Percentiles rank a stretch among this genome's conserved stretches.
Evolutionary conservation across 2,329 filamentous ascomycete genomes (phyloP).

Genomic region (Ophiostoma fasciatum): DNA sequence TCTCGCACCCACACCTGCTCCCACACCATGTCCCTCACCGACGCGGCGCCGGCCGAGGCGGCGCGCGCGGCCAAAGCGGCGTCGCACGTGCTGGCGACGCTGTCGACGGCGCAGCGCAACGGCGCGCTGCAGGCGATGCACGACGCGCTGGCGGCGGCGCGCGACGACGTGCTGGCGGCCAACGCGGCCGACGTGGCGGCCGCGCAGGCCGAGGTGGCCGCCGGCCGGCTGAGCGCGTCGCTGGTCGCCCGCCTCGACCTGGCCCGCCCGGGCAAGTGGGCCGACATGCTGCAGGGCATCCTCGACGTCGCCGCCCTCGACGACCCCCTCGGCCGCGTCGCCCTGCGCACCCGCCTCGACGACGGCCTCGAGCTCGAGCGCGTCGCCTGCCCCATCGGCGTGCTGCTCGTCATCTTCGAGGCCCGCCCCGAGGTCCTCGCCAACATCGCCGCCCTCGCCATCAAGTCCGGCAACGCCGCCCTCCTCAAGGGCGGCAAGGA

Average conservation of each 20-base stretch:
- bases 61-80: conserved; percentile 66
- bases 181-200: conserved; percentile 70
- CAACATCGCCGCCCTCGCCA: conserved; percentile 88
- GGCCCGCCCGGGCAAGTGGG: conserved; percentile 76
- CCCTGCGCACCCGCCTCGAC: conserved; percentile 71
- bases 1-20: too few species aligned
- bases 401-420: conserved; percentile 97
- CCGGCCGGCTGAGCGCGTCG: conserved; percentile 64
- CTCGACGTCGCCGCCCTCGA: conserved; percentile 70
- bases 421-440: conserved; percentile 95
- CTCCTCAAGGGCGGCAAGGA: conserved; percentile 97
- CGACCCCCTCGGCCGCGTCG: conserved; percentile 81
- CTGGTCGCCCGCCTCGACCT: conserved; percentile 82
- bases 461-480: conserved; percentile 94
- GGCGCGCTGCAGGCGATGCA: conserved; percentile 74
- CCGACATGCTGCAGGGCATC: conserved; percentile 95
- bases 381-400: conserved; percentile 86
- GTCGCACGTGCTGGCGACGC: conserved; percentile 68
- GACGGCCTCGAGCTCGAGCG: conserved; percentile 74
- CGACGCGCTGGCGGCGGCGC: conserved; percentile 52
- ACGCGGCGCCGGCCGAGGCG: conserved; percentile 62
- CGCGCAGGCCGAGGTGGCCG: conserved; percentile 52
- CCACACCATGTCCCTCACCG: conserved; percentile 92
- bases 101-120: conserved; percentile 65
- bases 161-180: conserved; percentile 66